phyloP scores from a whole-genome alignment of 495 filamentous ascomycete genomes.

The Bathelium albidoporum region DNA sequence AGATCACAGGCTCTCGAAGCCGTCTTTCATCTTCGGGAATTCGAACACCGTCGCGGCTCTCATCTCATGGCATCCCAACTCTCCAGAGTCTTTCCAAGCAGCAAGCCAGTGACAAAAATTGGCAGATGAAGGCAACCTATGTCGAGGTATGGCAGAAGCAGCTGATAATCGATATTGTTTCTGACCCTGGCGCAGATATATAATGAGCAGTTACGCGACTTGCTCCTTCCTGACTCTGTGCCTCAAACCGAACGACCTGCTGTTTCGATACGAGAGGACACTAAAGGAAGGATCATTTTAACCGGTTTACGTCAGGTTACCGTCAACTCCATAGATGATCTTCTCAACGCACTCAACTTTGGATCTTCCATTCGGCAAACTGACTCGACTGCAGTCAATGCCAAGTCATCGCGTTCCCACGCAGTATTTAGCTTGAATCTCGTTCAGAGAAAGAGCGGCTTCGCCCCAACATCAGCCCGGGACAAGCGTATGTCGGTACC shows the following conservation, averaged over 20 bases:
- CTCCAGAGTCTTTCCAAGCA: slow-evolving; percentile 40
- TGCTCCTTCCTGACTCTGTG: slow-evolving; percentile 70
- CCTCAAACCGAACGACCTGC: slow-evolving; percentile 55
- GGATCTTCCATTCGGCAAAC: slow-evolving; percentile 94
- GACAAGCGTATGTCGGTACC: slow-evolving; percentile 91
- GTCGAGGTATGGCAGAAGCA: slow-evolving; percentile 55
- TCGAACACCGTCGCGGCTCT: slow-evolving; percentile 73
- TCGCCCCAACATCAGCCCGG: slow-evolving; percentile 36
- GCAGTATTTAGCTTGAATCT: slow-evolving; percentile 95
- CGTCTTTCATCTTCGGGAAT: slow-evolving; percentile 53
- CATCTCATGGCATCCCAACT: slow-evolving; percentile 44
- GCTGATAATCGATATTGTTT: neutral
- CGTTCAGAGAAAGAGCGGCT: slow-evolving; percentile 67
- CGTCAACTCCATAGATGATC: slow-evolving; percentile 85
- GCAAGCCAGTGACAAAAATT: slow-evolving; percentile 58
- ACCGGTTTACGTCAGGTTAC: slow-evolving; percentile 81
- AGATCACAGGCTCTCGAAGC: slow-evolving; percentile 49
- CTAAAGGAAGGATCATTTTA: slow-evolving; percentile 89
- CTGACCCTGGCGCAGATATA: slow-evolving; percentile 55
- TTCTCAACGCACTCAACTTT: slow-evolving; percentile 78
- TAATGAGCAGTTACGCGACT: slow-evolving; percentile 88
- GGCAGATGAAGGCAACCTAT: slow-evolving; percentile 92
- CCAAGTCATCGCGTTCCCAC: slow-evolving; percentile 96
- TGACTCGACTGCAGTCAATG: slow-evolving; percentile 97
- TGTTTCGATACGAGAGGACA: slow-evolving; percentile 84